Evolutionary conservation across 1,284 basidiomycete species (phyloP).

Genomic region (Inonotus obliquus): DNA sequence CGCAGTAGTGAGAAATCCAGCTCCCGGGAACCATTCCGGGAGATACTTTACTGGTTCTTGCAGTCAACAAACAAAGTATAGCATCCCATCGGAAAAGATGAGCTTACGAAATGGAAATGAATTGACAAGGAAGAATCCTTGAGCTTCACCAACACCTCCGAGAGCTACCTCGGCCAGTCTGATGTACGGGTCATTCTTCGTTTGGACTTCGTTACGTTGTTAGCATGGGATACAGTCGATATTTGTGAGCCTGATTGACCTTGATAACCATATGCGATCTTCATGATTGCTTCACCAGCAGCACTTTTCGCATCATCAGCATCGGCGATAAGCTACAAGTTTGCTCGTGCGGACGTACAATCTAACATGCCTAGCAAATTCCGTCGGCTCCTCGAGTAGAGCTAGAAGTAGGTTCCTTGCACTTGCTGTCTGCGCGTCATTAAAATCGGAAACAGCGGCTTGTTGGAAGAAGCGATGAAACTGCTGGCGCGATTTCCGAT

Average conservation of each 20-base stretch:
- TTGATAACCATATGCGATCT: slow-evolving; percentile 10
- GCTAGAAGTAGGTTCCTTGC: slow-evolving; percentile 21
- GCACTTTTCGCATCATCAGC: neutral
- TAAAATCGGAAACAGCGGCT: slow-evolving; percentile 25
- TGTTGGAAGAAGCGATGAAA: neutral
- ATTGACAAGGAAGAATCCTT: slow-evolving; percentile 13
- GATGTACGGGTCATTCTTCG: slow-evolving; percentile 18
- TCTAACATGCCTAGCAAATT: slow-evolving; percentile 23
- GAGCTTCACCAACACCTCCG: neutral
- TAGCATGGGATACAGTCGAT: neutral
- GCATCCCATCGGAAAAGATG: neutral
- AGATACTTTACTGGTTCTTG: slow-evolving; percentile 1
- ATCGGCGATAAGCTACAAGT: neutral
- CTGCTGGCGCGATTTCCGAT: slow-evolving; percentile 28
- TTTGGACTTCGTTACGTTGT: neutral
- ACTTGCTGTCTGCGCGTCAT: slow-evolving; percentile 22
- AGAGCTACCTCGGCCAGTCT: slow-evolving; percentile 9
- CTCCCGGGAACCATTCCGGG: slow-evolving; percentile 16
- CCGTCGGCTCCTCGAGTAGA: slow-evolving; percentile 21
- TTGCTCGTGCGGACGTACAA: slow-evolving; percentile 20
- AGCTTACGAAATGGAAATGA: neutral
- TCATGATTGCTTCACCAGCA: slow-evolving; percentile 5
- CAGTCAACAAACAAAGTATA: neutral
- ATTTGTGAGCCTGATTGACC: neutral
- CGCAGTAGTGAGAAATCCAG: slow-evolving; percentile 44